These are phyloP conservation scores for Stipa capillata DNA, from an alignment of 176 grass and related monocot genomes.

Conservation along the genomic window DNA sequence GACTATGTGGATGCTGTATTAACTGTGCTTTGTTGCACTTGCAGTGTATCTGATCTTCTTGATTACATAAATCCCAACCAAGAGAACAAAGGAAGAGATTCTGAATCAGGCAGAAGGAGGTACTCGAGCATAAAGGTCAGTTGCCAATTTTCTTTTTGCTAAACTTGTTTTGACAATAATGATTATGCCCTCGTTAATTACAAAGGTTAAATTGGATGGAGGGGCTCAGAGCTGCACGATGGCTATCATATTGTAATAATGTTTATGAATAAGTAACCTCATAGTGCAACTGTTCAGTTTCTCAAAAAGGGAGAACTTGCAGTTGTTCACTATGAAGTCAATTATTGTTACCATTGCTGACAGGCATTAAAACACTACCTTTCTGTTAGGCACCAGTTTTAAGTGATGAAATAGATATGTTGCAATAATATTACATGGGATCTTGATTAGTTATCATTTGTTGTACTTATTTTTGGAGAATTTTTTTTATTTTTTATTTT, in stretches of 20 bases:
- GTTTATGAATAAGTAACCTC: neutral
- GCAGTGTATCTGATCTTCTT: slow-evolving; percentile 97
- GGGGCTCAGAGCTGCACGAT: neutral
- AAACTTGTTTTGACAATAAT: slow-evolving; percentile 8
- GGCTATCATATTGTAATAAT: slow-evolving; percentile 3
- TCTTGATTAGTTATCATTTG: neutral
- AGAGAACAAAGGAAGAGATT: slow-evolving; percentile 79
- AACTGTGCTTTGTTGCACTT: slow-evolving; percentile 26
- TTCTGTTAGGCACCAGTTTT: no score
- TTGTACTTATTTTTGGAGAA: neutral
- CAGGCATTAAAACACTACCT: neutral
- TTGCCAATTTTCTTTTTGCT: slow-evolving; percentile 16
- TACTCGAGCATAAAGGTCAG: slow-evolving; percentile 85
- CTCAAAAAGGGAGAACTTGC: neutral
- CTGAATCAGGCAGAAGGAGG: slow-evolving; percentile 72
- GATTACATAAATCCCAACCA: slow-evolving; percentile 93
- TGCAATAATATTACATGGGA: neutral
- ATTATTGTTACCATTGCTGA: neutral
- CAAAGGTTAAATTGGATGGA: neutral
- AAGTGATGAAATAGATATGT: neutral
- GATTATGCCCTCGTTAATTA: neutral
- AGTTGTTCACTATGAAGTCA: neutral
- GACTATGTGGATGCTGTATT: slow-evolving; percentile 3
- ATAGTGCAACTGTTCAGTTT: neutral
- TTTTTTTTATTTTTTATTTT: no score